phyloP scores from a whole-genome alignment of 2,329 filamentous ascomycete genomes.

The Neopestalotiopsis rosae region DNA sequence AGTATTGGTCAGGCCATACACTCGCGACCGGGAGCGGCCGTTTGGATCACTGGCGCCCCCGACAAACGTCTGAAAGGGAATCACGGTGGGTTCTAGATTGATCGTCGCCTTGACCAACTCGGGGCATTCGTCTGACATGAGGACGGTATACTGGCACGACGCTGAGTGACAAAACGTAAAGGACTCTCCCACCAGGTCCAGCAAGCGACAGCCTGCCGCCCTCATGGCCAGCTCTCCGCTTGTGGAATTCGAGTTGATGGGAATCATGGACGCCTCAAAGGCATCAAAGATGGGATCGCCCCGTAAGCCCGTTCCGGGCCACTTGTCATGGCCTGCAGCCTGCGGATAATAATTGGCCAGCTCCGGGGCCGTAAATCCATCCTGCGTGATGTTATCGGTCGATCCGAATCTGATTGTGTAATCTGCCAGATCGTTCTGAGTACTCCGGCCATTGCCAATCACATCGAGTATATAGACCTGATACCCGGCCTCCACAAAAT shows the following conservation, averaged over 20 bases:
- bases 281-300: constrained; percentile 20
- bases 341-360: constrained; percentile 34
- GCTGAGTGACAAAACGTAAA: constrained; percentile 18
- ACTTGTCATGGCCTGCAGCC: constrained; percentile 43
- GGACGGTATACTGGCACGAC: constrained; percentile 8
- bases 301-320: constrained; percentile 29
- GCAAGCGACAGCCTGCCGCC: constrained; percentile 16
- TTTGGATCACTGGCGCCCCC: constrained; percentile 9
- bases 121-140: constrained; percentile 20
- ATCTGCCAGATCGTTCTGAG: constrained; percentile 25
- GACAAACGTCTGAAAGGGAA: constrained; percentile 18
- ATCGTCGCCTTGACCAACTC: constrained; percentile 10
- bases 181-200: constrained; percentile 9
- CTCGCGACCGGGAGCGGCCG: constrained; percentile 14
- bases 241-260: constrained; percentile 17
- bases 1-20: constrained; percentile 19
- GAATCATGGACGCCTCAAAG: constrained; percentile 16
- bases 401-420: constrained; percentile 28
- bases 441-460: constrained; percentile 27
- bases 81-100: constrained; percentile 17
- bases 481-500: constrained; percentile 50
- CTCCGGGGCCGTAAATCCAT: constrained; percentile 32
- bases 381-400: constrained; percentile 29
- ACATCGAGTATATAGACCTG: constrained; percentile 46
- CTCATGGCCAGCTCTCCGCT: constrained; percentile 19